Evolutionary conservation across 257 asterid genomes (phyloP).

Genomic region (Pogostemon cablin): DNA sequence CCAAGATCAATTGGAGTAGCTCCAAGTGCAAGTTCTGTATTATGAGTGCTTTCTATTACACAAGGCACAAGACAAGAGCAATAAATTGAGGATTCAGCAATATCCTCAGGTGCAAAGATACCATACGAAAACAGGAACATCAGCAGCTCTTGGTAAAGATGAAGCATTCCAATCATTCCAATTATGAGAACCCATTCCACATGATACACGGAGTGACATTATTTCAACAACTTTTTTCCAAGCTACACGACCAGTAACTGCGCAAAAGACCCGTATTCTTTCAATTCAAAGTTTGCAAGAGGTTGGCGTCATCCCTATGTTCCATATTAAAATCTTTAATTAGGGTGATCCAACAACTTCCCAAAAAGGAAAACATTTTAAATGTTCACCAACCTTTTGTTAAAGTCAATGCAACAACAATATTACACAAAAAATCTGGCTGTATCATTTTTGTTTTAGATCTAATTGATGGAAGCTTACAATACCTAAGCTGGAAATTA

Average conservation of each 20-base stretch:
- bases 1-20: not conserved
- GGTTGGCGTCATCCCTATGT: not conserved
- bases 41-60: not conserved
- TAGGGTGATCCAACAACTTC: not conserved
- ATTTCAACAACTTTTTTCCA: not conserved
- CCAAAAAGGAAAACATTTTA: not conserved
- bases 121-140: not conserved
- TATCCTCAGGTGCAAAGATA: slow-evolving; percentile 3
- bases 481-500: slow-evolving; percentile 1
- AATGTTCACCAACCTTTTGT: not conserved
- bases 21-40: not conserved
- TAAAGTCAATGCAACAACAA: not conserved
- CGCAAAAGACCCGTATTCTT: not conserved
- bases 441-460: not conserved
- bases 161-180: not conserved
- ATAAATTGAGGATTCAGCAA: not conserved
- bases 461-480: slow-evolving; percentile 1
- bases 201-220: not conserved
- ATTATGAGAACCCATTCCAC: not conserved
- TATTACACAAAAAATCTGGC: not conserved
- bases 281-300: not conserved
- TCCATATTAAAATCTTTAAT: not conserved
- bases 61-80: not conserved
- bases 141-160: not conserved
- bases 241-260: not conserved